Conservation (phyloP, 352 stramenopile species). For the Globisporangium abappressorium region DNA sequence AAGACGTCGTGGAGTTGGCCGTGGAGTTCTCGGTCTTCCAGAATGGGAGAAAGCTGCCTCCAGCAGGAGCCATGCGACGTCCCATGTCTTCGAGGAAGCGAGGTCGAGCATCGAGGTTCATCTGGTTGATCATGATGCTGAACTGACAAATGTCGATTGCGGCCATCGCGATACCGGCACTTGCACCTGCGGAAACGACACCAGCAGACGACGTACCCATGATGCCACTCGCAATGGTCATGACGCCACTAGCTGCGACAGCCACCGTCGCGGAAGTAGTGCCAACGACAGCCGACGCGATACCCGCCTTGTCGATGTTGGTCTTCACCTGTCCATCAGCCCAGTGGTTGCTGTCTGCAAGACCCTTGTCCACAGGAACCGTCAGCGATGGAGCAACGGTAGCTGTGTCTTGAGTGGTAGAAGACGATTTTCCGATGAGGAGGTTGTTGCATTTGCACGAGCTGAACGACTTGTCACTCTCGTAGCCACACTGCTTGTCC, state of each 20-base stretch:
- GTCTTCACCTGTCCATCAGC: slow-evolving; percentile 51
- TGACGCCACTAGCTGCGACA: slow-evolving; percentile 52
- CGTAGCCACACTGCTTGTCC: slow-evolving; percentile 54
- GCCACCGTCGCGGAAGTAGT: slow-evolving; percentile 58
- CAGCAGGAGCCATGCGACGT: slow-evolving; percentile 57
- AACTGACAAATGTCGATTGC: slow-evolving; percentile 80
- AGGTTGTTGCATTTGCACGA: slow-evolving; percentile 62
- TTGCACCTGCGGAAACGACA: slow-evolving; percentile 59
- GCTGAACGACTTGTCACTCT: slow-evolving; percentile 48
- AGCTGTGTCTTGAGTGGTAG: slow-evolving; percentile 16
- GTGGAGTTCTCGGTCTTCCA: slow-evolving; percentile 32
- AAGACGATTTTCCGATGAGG: slow-evolving; percentile 18
- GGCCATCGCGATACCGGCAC: slow-evolving; percentile 64
- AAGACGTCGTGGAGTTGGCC: slow-evolving; percentile 1
- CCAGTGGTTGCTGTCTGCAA: slow-evolving; percentile 67
- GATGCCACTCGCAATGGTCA: slow-evolving; percentile 59
- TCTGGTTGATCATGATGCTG: slow-evolving; percentile 81
- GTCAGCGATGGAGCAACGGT: slow-evolving; percentile 23
- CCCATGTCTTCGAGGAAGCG: slow-evolving; percentile 78
- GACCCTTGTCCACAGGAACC: slow-evolving; percentile 53
- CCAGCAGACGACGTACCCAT: slow-evolving; percentile 53
- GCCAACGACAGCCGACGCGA: slow-evolving; percentile 49
- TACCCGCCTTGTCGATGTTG: slow-evolving; percentile 67
- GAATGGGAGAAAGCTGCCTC: slow-evolving; percentile 69
- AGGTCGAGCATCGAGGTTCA: slow-evolving; percentile 75